Base-by-base conservation (phyloP, 2,329 filamentous ascomycete genomes). In the Exophiala mesophila region DNA sequence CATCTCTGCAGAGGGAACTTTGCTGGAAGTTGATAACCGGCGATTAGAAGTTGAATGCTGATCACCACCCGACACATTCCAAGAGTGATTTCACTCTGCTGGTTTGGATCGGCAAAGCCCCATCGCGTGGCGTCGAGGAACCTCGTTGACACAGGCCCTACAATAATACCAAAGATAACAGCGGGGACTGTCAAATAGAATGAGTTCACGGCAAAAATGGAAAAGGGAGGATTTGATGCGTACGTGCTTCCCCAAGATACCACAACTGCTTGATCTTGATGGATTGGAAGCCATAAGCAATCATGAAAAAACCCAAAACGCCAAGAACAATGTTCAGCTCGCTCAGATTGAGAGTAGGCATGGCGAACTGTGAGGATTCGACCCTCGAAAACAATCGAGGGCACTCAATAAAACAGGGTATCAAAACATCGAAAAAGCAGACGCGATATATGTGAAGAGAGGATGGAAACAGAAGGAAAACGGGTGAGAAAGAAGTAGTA, bases 1-100 rank as follows among this genome's bases (percentile, higher is more conserved):
- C 70, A 73, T 2, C 69, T 70, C 2, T 59, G 55, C 42, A 59
- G 58, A 29, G 71, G 62, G 57, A 81, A 82, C 54, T 70, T 73
- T 31, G 73, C 73, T 0, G 78, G 78, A 1, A 82, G 62, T 53
- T 82, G 76, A 51, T 76, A 81, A 18, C 78, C 78, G 2, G 76
- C 77, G 45, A 81, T 81, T 24, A 80, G 67, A n/a, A 81, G 66
- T 51, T 82, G 77, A 2, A 81, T 68, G 3, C 77, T 76, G 42
- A 82, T 80, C 45, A 81, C 75, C 19, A 82, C 65, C n/a, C 78
- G 69, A 47, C 69, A 70, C 5, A 80, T 54, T 9, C 71, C 72
- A 58, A 69, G 62, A 28, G 66, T 68, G 39, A 71, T 64, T 5
- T 61, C 62, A 20, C 62, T 62, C 18, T 55, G 53, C 36, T 66